Evolutionary conservation across 371 early-diverging fungal species (phyloP), one percentile per base, ranked within the genome.

Genomic region (Mortierella sp.): DNA sequence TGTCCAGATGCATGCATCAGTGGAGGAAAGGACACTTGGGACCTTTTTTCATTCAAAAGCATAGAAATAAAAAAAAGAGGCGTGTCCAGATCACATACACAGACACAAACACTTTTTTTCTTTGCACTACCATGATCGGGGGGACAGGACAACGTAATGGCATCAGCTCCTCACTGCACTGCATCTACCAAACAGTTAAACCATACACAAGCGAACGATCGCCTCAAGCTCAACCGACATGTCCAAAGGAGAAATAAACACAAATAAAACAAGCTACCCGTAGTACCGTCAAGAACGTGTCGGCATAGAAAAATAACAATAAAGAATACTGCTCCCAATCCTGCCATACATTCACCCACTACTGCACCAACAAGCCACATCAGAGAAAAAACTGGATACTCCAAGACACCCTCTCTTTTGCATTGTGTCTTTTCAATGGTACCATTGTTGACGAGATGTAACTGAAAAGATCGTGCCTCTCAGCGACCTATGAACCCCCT

Each of bases 81-180:
- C 19, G 28, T 63, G 63, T 63, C 63, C 63, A 63, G 63, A 34
- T 63, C 63, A 7, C 21, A 34, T 0, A 28, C 60, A 60, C 60
- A 60, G 3, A 28, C 24, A 1, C n/a, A 57, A n/a, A 31, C 63
- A 4, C 28, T 28, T 63, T 8, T 31, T 21, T 19, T 34, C 63
- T 34, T 63, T 63, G 63, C 63, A 63, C 63, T 7, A 63, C 63
- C 34, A 63, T 34, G 63, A 63, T 63, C 63, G 63, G 28, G 28
- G 16, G 50, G 50, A 50, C 14, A 34, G 38, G 63, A 34, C 63
- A 63, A 63, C 63, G 19, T 6, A 5, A 63, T 63, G 63, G 63
- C 16, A 0, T 16, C n/a, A n/a, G n/a, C n/a, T n/a, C n/a, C n/a
- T n/a, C n/a, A n/a, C n/a, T n/a, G n/a, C n/a, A n/a, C 50, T 13